Evolutionary conservation across 495 filamentous ascomycete genomes (phyloP).

Genomic region (Terfezia claveryi): DNA sequence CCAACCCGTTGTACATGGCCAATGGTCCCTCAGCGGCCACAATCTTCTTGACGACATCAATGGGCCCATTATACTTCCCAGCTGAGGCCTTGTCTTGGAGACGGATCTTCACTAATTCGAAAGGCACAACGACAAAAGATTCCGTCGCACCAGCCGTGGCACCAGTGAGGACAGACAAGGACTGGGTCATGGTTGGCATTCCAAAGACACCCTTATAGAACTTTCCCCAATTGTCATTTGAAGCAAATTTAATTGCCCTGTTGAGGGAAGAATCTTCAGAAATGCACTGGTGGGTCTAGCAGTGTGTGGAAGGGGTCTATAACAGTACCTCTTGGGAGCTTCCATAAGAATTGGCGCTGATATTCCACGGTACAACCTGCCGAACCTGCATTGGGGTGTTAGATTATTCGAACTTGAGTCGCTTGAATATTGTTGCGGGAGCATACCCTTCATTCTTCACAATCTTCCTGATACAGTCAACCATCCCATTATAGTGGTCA

Average conservation of each 20-base stretch:
- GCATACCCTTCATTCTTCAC: slow-evolving; percentile 75
- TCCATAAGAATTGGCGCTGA: slow-evolving; percentile 94
- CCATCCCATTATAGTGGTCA: no score
- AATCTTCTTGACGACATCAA: slow-evolving; percentile 78
- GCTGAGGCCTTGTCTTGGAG: slow-evolving; percentile 90
- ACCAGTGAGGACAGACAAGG: slow-evolving; percentile 72
- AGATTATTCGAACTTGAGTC: background rate
- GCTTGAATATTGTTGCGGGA: background rate
- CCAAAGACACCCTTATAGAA: slow-evolving; percentile 74
- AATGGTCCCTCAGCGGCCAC: slow-evolving; percentile 62
- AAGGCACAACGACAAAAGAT: slow-evolving; percentile 83
- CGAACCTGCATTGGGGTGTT: slow-evolving; percentile 34
- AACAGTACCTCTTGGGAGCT: slow-evolving; percentile 56
- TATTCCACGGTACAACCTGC: slow-evolving; percentile 86
- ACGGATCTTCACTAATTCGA: slow-evolving; percentile 90
- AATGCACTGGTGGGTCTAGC: background rate
- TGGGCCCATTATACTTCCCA: slow-evolving; percentile 74
- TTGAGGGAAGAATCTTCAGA: slow-evolving; percentile 15
- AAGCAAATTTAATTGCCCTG: slow-evolving; percentile 91
- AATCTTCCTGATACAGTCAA: slow-evolving; percentile 43
- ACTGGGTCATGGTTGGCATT: slow-evolving; percentile 66
- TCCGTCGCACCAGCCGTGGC: slow-evolving; percentile 90
- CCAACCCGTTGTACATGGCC: slow-evolving; percentile 87
- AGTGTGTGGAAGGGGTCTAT: background rate
- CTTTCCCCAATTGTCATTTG: slow-evolving; percentile 92